phyloP scores from a whole-genome alignment of 2,329 filamentous ascomycete genomes.

The Arthrobotrys entomopaga region DNA sequence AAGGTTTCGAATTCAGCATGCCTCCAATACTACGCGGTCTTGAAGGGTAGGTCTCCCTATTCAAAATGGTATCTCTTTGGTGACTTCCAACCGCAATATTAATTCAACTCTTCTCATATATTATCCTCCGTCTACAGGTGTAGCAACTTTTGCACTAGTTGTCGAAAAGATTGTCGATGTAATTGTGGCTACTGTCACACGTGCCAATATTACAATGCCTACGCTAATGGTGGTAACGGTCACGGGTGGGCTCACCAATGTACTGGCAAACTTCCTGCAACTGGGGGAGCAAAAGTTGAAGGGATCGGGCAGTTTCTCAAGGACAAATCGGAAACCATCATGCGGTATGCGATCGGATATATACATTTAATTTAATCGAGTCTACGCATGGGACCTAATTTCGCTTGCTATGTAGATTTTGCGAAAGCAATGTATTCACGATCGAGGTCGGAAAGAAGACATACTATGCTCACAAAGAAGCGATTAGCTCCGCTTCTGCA shows the following conservation, averaged over 20 bases:
- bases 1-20: background rate
- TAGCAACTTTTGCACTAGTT: background rate
- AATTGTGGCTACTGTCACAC: constrained; percentile 42
- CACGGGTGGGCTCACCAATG: constrained; percentile 22
- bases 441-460: constrained; percentile 32
- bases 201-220: background rate
- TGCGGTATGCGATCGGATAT: constrained; percentile 1
- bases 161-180: constrained; percentile 25
- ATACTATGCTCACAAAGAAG: constrained; percentile 29
- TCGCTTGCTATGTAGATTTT: constrained; percentile 6
- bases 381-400: background rate
- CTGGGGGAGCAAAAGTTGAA: background rate
- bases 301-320: constrained; percentile 9
- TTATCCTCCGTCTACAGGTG: too few species aligned
- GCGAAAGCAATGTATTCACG: constrained; percentile 25
- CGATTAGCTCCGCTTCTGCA: constrained; percentile 21
- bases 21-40: background rate
- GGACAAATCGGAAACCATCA: constrained; percentile 17
- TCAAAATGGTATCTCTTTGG: too few species aligned
- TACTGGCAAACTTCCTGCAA: background rate
- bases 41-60: constrained; percentile 19
- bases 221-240: background rate
- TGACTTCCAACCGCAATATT: too few species aligned
- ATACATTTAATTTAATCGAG: background rate
- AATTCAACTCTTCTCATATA: too few species aligned